These are phyloP conservation scores for Candida albicans DNA, from an alignment of 1,139 yeast genomes.

Conservation along the genomic window DNA sequence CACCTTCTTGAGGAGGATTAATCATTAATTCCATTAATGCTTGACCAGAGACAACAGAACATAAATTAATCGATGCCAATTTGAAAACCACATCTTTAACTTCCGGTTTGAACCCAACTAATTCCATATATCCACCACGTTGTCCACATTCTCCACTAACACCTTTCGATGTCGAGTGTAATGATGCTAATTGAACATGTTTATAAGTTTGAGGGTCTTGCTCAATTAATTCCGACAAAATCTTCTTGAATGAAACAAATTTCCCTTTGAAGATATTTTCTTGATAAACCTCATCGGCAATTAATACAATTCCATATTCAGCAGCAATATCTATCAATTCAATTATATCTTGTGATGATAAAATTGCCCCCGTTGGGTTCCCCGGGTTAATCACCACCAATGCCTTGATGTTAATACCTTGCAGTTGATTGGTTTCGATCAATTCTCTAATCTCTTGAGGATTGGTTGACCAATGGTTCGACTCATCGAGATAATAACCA, in stretches of 20 bases:
- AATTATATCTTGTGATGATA: conserved; percentile 62
- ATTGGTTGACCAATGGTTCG: conserved; percentile 79
- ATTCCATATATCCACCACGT: conserved; percentile 98
- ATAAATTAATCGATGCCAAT: conserved; percentile 83
- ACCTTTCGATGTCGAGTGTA: conserved; percentile 96
- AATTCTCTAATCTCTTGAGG: conserved; percentile 62
- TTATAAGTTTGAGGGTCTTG: conserved; percentile 55
- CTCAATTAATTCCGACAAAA: conserved; percentile 60
- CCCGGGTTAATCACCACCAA: conserved; percentile 96
- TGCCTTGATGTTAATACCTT: conserved; percentile 69
- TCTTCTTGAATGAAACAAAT: conserved; percentile 67
- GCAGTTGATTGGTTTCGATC: conserved; percentile 49
- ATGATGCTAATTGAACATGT: conserved; percentile 83
- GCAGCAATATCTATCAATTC: conserved; percentile 79
- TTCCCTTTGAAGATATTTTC: conserved; percentile 77
- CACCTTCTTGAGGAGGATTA: conserved; percentile 82
- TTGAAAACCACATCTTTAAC: conserved; percentile 73
- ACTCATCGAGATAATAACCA: conserved; percentile 86
- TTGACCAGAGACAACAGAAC: conserved; percentile 95
- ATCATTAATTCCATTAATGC: conserved; percentile 90
- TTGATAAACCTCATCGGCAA: conserved; percentile 99
- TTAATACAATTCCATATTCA: conserved; percentile 75
- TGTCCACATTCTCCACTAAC: conserved; percentile 98
- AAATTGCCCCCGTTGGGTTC: conserved; percentile 92
- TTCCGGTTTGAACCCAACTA: conserved; percentile 73